Evolutionary conservation across 2,329 filamentous ascomycete genomes (phyloP), one percentile per base, ranked within the genome.

Genomic region (Monosporascus ibericus): DNA sequence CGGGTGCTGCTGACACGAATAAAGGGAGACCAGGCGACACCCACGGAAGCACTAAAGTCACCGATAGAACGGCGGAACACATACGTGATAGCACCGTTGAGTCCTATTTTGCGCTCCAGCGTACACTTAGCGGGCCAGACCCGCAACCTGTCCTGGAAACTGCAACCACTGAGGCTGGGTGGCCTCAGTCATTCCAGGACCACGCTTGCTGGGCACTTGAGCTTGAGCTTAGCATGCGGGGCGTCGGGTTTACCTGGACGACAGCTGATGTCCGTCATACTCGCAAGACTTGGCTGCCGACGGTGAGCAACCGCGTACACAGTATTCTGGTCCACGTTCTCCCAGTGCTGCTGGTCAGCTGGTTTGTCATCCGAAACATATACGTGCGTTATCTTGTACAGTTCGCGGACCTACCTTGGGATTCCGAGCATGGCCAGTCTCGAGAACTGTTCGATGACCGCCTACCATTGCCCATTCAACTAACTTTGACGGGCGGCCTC

Each of bases 261-360:
- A 74, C 70, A 2, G 72, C 72, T 6, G 72, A 75, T 50, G 70
- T 74, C 2, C 66, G 72, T 9, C 72, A 75, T 55, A 72, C 71
- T 5, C 67, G 67, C 34, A 69, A 70, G 56, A 74, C 71, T 0
- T 74, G 72, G 72, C 58, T 72, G 5, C 72, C 72, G 0, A 72
- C 68, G 3, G 63, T 70, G 8, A 51, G 57, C 18, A 71, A 72
- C 49, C 64, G 72, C 6, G 40, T 70, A 9, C 72, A 75, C 53
- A 71, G 68, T 48, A 70, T 74, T 25, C 44, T 68, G 17, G 60
- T 72, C 15, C 69, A 72, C 47, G 70, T 68, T 1, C 44, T 65
- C 0, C 72, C 72, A 0, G 63, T 70, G 5, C 62, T 74, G n/a
- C 51, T 64, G 2, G 56, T 60, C 14, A 69, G 65, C 44, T 73